Conservation (phyloP, 768 basidiomycete species). For the Stropharia rugosoannulata region DNA sequence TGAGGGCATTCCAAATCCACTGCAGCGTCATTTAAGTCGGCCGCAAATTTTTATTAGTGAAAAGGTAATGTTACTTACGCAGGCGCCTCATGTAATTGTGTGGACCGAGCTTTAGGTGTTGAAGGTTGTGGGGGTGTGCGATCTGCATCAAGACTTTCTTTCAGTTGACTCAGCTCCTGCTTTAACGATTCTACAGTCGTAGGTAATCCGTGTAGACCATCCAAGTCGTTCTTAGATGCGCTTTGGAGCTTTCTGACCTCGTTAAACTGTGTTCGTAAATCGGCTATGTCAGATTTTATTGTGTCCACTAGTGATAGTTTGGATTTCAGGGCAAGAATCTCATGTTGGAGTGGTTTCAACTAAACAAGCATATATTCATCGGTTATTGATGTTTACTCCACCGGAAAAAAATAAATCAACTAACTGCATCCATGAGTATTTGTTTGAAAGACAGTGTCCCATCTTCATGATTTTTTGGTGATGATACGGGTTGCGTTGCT, state of each 20-base stretch:
- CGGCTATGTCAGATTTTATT: constrained; percentile 22
- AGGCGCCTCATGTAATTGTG: constrained; percentile 11
- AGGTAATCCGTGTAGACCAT: constrained; percentile 21
- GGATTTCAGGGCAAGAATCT: constrained; percentile 13
- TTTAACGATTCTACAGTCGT: constrained; percentile 17
- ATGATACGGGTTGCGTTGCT: neutral
- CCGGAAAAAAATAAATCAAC: neutral
- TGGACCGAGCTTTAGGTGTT: constrained; percentile 21
- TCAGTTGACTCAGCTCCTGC: constrained; percentile 21
- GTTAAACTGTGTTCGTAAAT: constrained; percentile 15
- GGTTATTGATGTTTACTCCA: neutral
- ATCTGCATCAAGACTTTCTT: constrained; percentile 6
- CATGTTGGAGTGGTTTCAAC: constrained; percentile 53
- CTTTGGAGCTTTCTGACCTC: constrained; percentile 21
- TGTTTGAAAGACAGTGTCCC: constrained; percentile 6
- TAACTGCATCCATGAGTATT: constrained; percentile 16
- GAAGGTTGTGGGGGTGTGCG: constrained; percentile 19
- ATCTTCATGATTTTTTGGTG: neutral
- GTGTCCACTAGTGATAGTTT: constrained; percentile 20
- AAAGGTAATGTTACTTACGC: constrained; percentile 14
- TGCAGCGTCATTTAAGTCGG: constrained; percentile 1
- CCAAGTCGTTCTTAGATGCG: constrained; percentile 14
- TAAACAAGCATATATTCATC: constrained; percentile 15
- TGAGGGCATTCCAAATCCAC: constrained; percentile 24
- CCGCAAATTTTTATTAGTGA: neutral